A percentile compares a stretch with the other conserved stretches of the same genome.
These are phyloP conservation scores for Cyberlindnera saturnus DNA, from an alignment of 805 yeast species.

Conservation along the genomic window DNA sequence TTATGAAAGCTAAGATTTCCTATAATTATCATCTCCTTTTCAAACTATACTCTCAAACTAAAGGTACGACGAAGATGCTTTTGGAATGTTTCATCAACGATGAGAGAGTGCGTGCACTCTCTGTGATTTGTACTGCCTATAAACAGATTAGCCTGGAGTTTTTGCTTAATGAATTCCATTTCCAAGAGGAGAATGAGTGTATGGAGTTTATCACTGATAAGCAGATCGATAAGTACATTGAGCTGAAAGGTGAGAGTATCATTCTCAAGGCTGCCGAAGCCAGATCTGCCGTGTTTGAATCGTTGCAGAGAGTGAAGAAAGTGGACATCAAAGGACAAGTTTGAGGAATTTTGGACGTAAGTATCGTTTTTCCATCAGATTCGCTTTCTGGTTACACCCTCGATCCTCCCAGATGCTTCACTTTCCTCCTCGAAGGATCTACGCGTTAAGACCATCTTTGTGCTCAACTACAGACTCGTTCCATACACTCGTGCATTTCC, in stretches of 20 bases:
- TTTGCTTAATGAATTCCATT: constrained; percentile 33
- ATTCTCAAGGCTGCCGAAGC: constrained; percentile 31
- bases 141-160: constrained; percentile 37
- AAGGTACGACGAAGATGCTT: constrained; percentile 38
- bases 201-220: constrained; percentile 36
- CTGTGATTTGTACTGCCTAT: constrained; percentile 51
- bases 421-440: neutral
- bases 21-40: constrained; percentile 53
- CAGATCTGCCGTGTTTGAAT: constrained; percentile 29
- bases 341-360: constrained; percentile 17
- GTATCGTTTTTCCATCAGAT: neutral
- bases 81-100: constrained; percentile 50
- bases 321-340: constrained; percentile 91
- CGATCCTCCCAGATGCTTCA: no score
- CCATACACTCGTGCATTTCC: neutral
- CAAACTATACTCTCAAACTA: constrained; percentile 32
- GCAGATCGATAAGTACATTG: constrained; percentile 30
- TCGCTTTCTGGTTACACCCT: no score
- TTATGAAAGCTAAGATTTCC: constrained; percentile 27
- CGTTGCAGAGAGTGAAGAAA: constrained; percentile 38
- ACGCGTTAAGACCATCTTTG: no score
- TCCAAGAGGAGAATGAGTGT: constrained; percentile 33
- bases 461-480: no score
- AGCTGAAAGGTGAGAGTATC: constrained; percentile 27
- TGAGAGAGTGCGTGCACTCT: constrained; percentile 52